Evolutionary conservation across 805 yeast genomes (phyloP).

Genomic region (Monosporozyma solicola): DNA sequence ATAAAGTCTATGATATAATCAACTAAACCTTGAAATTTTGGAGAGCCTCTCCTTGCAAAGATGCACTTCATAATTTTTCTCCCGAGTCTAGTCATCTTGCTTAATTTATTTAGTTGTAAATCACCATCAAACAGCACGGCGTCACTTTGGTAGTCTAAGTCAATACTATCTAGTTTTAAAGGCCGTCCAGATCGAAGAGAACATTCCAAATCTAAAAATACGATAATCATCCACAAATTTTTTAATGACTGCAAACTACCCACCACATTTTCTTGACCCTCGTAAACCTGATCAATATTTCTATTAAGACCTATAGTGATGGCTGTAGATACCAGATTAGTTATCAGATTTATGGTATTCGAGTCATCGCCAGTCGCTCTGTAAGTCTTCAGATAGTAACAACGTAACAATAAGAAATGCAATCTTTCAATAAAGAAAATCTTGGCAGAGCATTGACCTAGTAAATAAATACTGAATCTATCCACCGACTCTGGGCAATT

Average conservation of each 20-base stretch:
- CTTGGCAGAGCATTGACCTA: slow-evolving; percentile 24
- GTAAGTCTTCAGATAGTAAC: slow-evolving; percentile 2
- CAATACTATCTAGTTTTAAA: slow-evolving; percentile 6
- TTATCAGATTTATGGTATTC: slow-evolving; percentile 10
- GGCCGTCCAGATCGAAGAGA: slow-evolving; percentile 22
- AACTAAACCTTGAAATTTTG: slow-evolving; percentile 7
- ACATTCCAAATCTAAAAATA: slow-evolving; percentile 18
- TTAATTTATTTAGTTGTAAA: slow-evolving; percentile 8
- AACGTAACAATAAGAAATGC: slow-evolving; percentile 20
- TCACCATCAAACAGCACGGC: not conserved
- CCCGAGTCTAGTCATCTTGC: slow-evolving; percentile 11
- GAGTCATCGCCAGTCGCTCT: slow-evolving; percentile 21
- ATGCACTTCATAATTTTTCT: slow-evolving; percentile 13
- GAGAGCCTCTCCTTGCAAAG: slow-evolving; percentile 6
- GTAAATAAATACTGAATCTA: slow-evolving; percentile 15
- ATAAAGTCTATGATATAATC: slow-evolving; percentile 1
- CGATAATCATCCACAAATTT: slow-evolving; percentile 22
- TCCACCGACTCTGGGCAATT: slow-evolving; percentile 14
- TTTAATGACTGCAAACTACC: slow-evolving; percentile 18
- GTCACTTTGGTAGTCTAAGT: slow-evolving; percentile 6
- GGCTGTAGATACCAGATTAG: slow-evolving; percentile 12
- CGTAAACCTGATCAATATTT: slow-evolving; percentile 12
- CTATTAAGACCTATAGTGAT: slow-evolving; percentile 19
- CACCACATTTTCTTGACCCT: slow-evolving; percentile 9
- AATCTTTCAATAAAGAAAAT: slow-evolving; percentile 22